phyloP scores from a whole-genome alignment of 2,329 filamentous ascomycete genomes.

The Zalaria obscura region DNA sequence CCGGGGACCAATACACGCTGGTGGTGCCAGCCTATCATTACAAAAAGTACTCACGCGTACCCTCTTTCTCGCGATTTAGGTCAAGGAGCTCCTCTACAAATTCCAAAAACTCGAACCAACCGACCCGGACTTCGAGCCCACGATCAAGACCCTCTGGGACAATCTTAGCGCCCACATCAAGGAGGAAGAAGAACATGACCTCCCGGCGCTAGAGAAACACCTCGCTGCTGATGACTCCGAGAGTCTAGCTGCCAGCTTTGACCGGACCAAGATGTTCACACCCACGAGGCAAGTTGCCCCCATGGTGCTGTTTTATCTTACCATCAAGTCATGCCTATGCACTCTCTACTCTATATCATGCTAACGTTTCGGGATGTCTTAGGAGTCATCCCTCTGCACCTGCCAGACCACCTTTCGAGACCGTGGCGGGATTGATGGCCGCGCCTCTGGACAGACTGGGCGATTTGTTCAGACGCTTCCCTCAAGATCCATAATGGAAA shows the following conservation, averaged over 20 bases:
- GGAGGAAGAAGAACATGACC: constrained; percentile 5
- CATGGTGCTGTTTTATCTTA: not conserved
- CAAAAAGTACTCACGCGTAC: not conserved
- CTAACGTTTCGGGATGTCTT: not conserved
- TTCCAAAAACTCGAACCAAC: constrained; percentile 3
- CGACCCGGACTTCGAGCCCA: constrained; percentile 4
- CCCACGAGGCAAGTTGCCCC: constrained; percentile 1
- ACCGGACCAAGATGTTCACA: constrained; percentile 4
- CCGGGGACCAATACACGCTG: not conserved
- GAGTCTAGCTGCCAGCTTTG: constrained; percentile 1
- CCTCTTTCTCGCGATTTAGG: constrained; percentile 1
- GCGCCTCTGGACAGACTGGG: constrained; percentile 43
- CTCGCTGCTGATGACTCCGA: constrained; percentile 2
- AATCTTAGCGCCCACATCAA: constrained; percentile 6
- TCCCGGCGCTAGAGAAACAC: constrained; percentile 6
- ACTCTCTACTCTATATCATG: not conserved
- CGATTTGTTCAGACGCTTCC: constrained; percentile 43
- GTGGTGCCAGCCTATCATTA: not conserved
- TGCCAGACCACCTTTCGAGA: constrained; percentile 39
- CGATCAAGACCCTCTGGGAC: constrained; percentile 4
- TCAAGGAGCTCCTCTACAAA: constrained; percentile 9
- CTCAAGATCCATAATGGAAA: constrained; percentile 9
- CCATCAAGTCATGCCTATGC: not conserved
- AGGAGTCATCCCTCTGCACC: constrained; percentile 6
- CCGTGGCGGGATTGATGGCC: constrained; percentile 36